Evolutionary conservation across 2,329 filamentous ascomycete species (phyloP).

Genomic region (Phaeophleospora eucalypticola): DNA sequence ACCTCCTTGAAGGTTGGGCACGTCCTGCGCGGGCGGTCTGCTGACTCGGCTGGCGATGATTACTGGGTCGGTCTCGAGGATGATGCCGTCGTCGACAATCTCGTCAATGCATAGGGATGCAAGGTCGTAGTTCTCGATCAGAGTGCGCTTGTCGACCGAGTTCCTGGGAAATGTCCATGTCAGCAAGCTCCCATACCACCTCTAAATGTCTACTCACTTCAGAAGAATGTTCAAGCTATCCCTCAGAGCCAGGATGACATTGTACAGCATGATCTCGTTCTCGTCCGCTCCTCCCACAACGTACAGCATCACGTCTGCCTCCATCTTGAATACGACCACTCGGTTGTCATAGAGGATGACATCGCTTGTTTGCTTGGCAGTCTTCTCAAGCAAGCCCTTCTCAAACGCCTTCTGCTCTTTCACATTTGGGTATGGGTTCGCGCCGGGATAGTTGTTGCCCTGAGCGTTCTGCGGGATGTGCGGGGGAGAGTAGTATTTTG

Average conservation of each 20-base stretch:
- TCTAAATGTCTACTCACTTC: conserved; percentile 59
- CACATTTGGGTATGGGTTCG: conserved; percentile 77
- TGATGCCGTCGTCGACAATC: conserved; percentile 90
- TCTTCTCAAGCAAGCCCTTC: conserved; percentile 93
- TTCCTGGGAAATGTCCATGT: conserved; percentile 55
- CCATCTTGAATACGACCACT: conserved; percentile 95
- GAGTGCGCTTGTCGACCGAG: conserved; percentile 94
- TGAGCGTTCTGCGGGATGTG: conserved; percentile 59
- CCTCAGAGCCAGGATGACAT: conserved; percentile 79
- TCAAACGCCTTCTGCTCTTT: conserved; percentile 97
- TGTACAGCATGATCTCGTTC: conserved; percentile 96
- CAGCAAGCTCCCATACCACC: background rate
- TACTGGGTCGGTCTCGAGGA: conserved; percentile 94
- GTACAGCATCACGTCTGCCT: conserved; percentile 95
- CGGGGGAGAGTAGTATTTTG: conserved; percentile 83
- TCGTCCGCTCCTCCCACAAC: conserved; percentile 87
- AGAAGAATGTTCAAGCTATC: conserved; percentile 88
- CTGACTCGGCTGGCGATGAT: conserved; percentile 90
- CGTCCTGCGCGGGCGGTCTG: conserved; percentile 84
- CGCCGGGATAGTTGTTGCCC: conserved; percentile 57
- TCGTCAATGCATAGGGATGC: conserved; percentile 93
- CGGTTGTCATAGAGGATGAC: conserved; percentile 97
- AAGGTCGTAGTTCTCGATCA: conserved; percentile 97
- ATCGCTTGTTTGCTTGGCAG: conserved; percentile 88
- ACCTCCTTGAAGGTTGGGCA: conserved; percentile 72